These are phyloP conservation scores for Podaxis sp. DNA, from an alignment of 768 basidiomycete species.

Conservation along the genomic window DNA sequence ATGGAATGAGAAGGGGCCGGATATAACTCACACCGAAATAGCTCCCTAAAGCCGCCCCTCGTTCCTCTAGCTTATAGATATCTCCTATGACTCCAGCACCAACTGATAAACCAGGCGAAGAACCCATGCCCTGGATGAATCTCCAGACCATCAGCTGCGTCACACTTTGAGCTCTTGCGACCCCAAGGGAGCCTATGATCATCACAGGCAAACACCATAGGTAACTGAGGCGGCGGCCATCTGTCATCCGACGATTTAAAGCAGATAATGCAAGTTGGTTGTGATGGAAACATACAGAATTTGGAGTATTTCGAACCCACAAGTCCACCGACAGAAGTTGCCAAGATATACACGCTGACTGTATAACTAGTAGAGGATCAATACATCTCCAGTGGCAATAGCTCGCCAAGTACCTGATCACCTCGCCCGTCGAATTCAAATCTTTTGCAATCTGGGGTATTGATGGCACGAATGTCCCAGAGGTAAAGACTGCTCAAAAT, in stretches of 20 bases:
- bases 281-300: conserved; percentile 29
- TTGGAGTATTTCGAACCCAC: conserved; percentile 36
- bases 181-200: conserved; percentile 59
- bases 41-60: conserved; percentile 58
- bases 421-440: conserved; percentile 11
- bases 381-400: too few relatives aligned
- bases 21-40: conserved; percentile 47
- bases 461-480: conserved; percentile 18
- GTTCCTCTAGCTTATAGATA: conserved; percentile 64
- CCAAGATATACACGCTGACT: conserved; percentile 35
- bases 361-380: conserved; percentile 25
- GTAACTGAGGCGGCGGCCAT: conserved; percentile 68
- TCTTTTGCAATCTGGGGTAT: conserved; percentile 20
- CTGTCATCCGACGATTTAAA: conserved; percentile 30
- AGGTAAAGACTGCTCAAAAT: conserved; percentile 12
- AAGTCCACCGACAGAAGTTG: conserved; percentile 31
- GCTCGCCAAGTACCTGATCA: conserved; percentile 10
- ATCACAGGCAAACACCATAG: conserved; percentile 60
- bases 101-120: conserved; percentile 52
- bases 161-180: conserved; percentile 45
- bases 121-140: conserved; percentile 66
- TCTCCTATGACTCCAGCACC: conserved; percentile 66
- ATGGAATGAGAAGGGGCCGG: background rate
- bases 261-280: background rate
- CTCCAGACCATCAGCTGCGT: conserved; percentile 58